These are phyloP conservation scores for Cinchona pubescens DNA, from an alignment of 257 asterid genomes.

Conservation along the genomic window DNA sequence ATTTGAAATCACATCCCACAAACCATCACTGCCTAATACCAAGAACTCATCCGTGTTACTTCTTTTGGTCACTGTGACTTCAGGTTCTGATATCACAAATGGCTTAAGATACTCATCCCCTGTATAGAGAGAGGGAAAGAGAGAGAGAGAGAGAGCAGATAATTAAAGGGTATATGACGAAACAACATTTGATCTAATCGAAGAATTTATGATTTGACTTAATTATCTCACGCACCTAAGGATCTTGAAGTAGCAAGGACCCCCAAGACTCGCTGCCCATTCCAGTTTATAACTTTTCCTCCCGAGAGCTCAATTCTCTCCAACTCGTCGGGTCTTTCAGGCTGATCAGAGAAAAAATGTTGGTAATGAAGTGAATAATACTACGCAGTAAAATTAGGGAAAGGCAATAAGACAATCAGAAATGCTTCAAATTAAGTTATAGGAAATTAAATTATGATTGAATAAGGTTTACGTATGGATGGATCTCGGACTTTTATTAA, in stretches of 20 bases:
- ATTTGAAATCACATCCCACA: constrained; percentile 67
- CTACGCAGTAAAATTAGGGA: too few relatives aligned
- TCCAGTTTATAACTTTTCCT: constrained; percentile 71
- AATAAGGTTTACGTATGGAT: too few relatives aligned
- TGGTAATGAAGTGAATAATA: too few relatives aligned
- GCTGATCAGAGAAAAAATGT: constrained; percentile 31
- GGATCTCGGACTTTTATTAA: too few relatives aligned
- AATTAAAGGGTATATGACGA: too few relatives aligned
- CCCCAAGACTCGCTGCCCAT: constrained; percentile 61
- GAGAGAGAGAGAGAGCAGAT: too few relatives aligned
- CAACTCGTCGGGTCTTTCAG: constrained; percentile 63
- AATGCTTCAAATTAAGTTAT: too few relatives aligned
- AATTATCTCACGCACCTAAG: constrained; percentile 46
- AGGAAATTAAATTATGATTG: too few relatives aligned
- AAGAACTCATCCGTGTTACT: constrained; percentile 50
- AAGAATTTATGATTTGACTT: too few relatives aligned
- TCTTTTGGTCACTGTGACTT: constrained; percentile 35
- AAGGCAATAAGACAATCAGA: too few relatives aligned
- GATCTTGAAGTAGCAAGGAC: constrained; percentile 80
- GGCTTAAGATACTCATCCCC: constrained; percentile 70
- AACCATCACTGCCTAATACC: constrained; percentile 61
- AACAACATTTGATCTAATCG: too few relatives aligned
- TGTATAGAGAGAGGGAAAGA: not conserved
- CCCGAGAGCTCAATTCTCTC: constrained; percentile 68
- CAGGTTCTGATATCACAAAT: constrained; percentile 54